These are phyloP conservation scores for Penicillium aurantiogriseum DNA, from an alignment of 2,329 filamentous ascomycete genomes.

Conservation along the genomic window DNA sequence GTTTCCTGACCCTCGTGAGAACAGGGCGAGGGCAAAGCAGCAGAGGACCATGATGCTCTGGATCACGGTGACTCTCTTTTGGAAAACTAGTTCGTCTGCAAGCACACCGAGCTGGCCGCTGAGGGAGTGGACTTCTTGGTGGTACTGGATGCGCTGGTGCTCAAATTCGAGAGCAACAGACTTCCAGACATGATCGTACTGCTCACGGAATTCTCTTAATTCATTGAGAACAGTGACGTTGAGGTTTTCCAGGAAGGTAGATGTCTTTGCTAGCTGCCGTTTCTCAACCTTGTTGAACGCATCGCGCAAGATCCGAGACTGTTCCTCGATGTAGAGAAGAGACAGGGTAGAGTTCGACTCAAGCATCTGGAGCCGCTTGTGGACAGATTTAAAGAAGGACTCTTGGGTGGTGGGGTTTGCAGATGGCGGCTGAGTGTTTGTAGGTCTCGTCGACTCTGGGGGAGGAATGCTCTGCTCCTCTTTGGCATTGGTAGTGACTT, in stretches of 20 bases:
- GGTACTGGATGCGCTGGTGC: constrained; percentile 78
- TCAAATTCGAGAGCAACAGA: constrained; percentile 90
- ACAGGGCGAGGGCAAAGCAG: constrained; percentile 84
- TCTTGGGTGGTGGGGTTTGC: constrained; percentile 85
- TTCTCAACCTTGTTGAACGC: constrained; percentile 84
- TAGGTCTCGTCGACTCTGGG: constrained; percentile 34
- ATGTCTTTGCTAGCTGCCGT: constrained; percentile 79
- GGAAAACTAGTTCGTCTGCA: constrained; percentile 82
- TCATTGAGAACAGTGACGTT: constrained; percentile 85
- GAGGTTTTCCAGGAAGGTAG: constrained; percentile 76
- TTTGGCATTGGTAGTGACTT: constrained; percentile 25
- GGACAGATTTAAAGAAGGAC: constrained; percentile 95
- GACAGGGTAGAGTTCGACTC: constrained; percentile 92
- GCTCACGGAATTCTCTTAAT: constrained; percentile 70
- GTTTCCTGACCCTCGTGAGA: constrained; percentile 51
- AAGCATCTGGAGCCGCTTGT: constrained; percentile 85
- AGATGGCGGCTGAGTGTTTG: constrained; percentile 50
- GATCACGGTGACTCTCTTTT: constrained; percentile 89
- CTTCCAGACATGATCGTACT: constrained; percentile 97
- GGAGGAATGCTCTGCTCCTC: constrained; percentile 32
- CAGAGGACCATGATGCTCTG: constrained; percentile 84
- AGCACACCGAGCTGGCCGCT: constrained; percentile 78
- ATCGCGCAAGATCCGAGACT: constrained; percentile 85
- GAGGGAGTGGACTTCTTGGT: constrained; percentile 79
- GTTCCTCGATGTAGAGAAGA: constrained; percentile 93